Conservation (phyloP, 2,329 filamentous ascomycete species). For the Arthrobotrys iridis region DNA sequence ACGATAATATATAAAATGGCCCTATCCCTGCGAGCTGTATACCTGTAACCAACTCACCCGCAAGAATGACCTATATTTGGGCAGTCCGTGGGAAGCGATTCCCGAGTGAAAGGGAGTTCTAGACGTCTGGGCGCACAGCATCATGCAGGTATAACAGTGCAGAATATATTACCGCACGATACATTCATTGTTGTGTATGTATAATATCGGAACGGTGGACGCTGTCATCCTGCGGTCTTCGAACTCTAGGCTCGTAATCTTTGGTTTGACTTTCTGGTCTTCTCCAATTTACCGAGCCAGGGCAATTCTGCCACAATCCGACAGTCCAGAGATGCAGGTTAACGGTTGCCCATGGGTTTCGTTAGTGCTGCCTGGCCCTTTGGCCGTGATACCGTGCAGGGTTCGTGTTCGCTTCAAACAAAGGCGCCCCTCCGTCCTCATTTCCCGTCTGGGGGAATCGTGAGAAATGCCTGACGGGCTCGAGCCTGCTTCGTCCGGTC, state of each 20-base stretch:
- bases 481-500: conserved; percentile 20
- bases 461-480: conserved; percentile 7
- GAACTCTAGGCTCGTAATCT: background rate
- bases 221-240: conserved; percentile 15
- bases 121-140: conserved; percentile 12
- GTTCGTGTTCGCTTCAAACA: conserved; percentile 53
- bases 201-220: conserved; percentile 5
- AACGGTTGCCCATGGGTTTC: background rate
- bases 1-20: background rate
- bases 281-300: no score
- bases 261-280: conserved; percentile 14
- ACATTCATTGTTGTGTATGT: background rate
- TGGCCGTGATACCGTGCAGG: conserved; percentile 40
- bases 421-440: conserved; percentile 50
- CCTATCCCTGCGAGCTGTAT: conserved; percentile 7
- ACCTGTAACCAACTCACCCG: conserved; percentile 14
- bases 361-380: conserved; percentile 1
- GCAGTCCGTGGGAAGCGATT: conserved; percentile 9
- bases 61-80: conserved; percentile 8
- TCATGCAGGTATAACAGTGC: no score
- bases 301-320: background rate
- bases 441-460: conserved; percentile 31
- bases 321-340: background rate
- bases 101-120: conserved; percentile 4
- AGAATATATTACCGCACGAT: background rate